Evolutionary conservation across 1,284 basidiomycete genomes (phyloP).

Genomic region (Naganishia sp.): DNA sequence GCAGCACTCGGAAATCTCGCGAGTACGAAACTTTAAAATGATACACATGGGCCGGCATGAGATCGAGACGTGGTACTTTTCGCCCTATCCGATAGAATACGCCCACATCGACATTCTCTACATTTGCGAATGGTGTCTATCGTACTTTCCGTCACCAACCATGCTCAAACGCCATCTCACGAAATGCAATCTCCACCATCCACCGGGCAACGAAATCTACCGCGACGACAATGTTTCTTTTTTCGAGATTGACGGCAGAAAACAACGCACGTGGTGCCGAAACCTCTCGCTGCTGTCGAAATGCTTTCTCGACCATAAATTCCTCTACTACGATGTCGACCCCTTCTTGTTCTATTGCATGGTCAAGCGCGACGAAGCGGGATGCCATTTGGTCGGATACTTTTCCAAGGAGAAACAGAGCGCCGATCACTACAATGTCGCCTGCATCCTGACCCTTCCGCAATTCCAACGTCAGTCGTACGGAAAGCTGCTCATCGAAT

Average conservation of each 20-base stretch:
- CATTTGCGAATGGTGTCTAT: constrained; percentile 97
- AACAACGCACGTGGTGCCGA: constrained; percentile 94
- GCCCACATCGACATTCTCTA: constrained; percentile 92
- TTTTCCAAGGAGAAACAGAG: constrained; percentile 99
- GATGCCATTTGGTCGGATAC: constrained; percentile 95
- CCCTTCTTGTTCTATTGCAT: constrained; percentile 99
- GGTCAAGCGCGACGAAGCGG: constrained; percentile 85
- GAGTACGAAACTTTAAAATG: constrained; percentile 97
- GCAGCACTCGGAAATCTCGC: constrained; percentile 91
- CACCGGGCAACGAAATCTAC: constrained; percentile 99
- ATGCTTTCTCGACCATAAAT: constrained; percentile 99
- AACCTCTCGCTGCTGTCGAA: constrained; percentile 96
- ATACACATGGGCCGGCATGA: constrained; percentile 95
- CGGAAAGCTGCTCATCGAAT: constrained; percentile 94
- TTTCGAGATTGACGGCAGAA: constrained; percentile 97
- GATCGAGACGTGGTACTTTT: constrained; percentile 99
- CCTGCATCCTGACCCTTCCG: constrained; percentile 95
- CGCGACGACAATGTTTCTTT: constrained; percentile 94
- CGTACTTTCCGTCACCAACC: constrained; percentile 81
- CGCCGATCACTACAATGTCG: constrained; percentile 97
- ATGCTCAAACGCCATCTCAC: constrained; percentile 87
- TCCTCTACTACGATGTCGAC: constrained; percentile 98
- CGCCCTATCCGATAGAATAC: constrained; percentile 96
- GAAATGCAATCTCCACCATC: constrained; percentile 90
- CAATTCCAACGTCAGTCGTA: constrained; percentile 96